Evolutionary conservation across 345 rosid genomes (phyloP), one percentile per base, ranked within the genome.

Genomic region (Jatropha curcas): DNA sequence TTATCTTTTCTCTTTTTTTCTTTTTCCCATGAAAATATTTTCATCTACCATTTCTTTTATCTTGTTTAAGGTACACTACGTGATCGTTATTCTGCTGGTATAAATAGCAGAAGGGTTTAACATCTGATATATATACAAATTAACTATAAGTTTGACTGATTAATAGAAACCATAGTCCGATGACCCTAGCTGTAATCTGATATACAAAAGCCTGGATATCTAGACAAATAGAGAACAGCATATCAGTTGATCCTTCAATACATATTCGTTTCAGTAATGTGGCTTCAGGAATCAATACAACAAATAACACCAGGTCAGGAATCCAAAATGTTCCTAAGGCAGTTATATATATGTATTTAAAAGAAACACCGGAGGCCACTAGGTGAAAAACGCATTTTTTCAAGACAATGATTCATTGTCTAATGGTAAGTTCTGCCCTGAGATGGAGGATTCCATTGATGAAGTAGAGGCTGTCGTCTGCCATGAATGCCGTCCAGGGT

Each of bases 401-500:
- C n/a, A 43, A 33, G 37, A 33, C 37, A 46, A 66, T 13, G 30
- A 39, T 56, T 82, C 76, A 76, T 27, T 80, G 84, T 80, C 74
- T 82, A 73, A 94, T 83, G 76, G 94, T 86, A 78, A 94, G 94
- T 76, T 89, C 89, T 4, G 90, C 97, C 82, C 91, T 83, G 33
- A 94, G 92, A 81, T 94, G 90, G 65, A 94, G 95, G 53, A 78
- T 61, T 39, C 85, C 93, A 50, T 89, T 86, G 76, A 94, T 86
- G 83, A 92, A 90, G 75, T 83, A 88, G 4, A 72, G 70, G 72
- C 88, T 75, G 60, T 90, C 90, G 3, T 87, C 88, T 0, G 85
- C 84, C 82, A 77, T 83, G 77, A 94, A 88, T 33, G 81, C 74
- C 6, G 84, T 72, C 96, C 92, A 94, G 3, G 86, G 81, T 24